These are phyloP conservation scores for Entomortierella lignicola DNA, from an alignment of 192 early-diverging fungal genomes.

Conservation along the genomic window DNA sequence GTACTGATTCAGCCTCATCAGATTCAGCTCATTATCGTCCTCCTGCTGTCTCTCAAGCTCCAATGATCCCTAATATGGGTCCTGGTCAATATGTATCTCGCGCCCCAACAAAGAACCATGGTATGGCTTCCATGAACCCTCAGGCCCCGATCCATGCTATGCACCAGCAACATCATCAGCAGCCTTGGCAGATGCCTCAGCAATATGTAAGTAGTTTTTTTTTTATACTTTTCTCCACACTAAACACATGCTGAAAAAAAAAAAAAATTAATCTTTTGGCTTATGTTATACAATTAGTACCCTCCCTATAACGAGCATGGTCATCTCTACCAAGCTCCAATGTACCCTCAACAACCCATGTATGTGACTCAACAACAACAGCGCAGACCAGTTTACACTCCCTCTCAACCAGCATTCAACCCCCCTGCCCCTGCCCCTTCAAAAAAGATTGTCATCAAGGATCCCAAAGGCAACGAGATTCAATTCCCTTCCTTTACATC, in stretches of 20 bases:
- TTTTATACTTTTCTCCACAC: background rate
- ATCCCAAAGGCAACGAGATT: conserved; percentile 78
- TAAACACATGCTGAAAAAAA: too few species aligned
- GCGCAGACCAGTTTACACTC: conserved; percentile 14
- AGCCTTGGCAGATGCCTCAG: conserved; percentile 1
- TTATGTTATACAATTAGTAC: too few species aligned
- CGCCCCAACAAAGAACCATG: conserved; percentile 32
- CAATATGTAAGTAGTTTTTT: conserved; percentile 25
- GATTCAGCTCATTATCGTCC: conserved; percentile 51
- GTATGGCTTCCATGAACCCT: conserved; percentile 42
- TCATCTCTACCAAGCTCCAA: conserved; percentile 25
- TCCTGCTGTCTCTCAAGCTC: conserved; percentile 26
- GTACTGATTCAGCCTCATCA: conserved; percentile 48
- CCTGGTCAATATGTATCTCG: conserved; percentile 46
- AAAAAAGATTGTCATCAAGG: conserved; percentile 78
- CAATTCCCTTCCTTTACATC: conserved; percentile 51
- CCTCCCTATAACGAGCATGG: too few species aligned
- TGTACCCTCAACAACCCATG: conserved; percentile 49
- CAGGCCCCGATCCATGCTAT: conserved; percentile 27
- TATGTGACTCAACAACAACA: conserved; percentile 47
- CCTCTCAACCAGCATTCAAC: conserved; percentile 25
- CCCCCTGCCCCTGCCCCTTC: conserved; percentile 56
- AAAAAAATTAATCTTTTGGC: too few species aligned
- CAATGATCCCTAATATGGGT: conserved; percentile 53
- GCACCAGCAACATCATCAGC: conserved; percentile 36